Conservation (phyloP, 177 flowering plant genomes). For the Vitis hybrid region DNA sequence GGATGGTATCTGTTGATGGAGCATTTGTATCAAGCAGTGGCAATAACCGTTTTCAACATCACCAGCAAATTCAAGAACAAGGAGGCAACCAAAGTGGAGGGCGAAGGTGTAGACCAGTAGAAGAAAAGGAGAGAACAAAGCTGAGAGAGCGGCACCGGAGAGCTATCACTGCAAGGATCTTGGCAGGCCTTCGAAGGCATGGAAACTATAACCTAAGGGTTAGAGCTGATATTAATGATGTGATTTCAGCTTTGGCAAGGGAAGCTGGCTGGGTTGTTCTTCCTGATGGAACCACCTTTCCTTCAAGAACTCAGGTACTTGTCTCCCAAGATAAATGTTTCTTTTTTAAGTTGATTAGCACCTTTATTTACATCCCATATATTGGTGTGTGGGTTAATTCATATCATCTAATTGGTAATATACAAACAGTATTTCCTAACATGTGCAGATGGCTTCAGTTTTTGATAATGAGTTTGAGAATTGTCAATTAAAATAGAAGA, state of each 20-base stretch:
- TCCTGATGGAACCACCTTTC: slow-evolving; percentile 98
- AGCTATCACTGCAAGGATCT: slow-evolving; percentile 90
- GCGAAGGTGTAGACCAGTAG: slow-evolving; percentile 77
- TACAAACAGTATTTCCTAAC: neutral
- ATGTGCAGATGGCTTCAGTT: too few relatives aligned
- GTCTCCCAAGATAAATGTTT: neutral
- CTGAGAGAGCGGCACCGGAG: slow-evolving; percentile 85
- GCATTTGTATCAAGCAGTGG: slow-evolving; percentile 28
- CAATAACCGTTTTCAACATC: slow-evolving; percentile 39
- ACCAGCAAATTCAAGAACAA: slow-evolving; percentile 47
- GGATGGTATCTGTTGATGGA: slow-evolving; percentile 38
- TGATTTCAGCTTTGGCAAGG: slow-evolving; percentile 90
- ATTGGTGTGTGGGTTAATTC: neutral
- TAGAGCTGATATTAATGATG: slow-evolving; percentile 98
- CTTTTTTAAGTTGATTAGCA: neutral
- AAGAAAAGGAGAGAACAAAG: slow-evolving; percentile 96
- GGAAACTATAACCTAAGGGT: slow-evolving; percentile 96
- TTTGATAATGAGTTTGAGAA: too few relatives aligned
- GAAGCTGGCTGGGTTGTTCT: slow-evolving; percentile 99
- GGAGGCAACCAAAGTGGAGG: slow-evolving; percentile 43
- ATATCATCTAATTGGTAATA: neutral
- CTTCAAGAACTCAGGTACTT: slow-evolving; percentile 78
- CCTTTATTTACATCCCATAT: neutral
- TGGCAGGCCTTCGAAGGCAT: slow-evolving; percentile 89
- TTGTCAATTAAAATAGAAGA: too few relatives aligned